Base-by-base conservation (phyloP, 495 filamentous ascomycete species). In the Lindgomyces ingoldianus region DNA sequence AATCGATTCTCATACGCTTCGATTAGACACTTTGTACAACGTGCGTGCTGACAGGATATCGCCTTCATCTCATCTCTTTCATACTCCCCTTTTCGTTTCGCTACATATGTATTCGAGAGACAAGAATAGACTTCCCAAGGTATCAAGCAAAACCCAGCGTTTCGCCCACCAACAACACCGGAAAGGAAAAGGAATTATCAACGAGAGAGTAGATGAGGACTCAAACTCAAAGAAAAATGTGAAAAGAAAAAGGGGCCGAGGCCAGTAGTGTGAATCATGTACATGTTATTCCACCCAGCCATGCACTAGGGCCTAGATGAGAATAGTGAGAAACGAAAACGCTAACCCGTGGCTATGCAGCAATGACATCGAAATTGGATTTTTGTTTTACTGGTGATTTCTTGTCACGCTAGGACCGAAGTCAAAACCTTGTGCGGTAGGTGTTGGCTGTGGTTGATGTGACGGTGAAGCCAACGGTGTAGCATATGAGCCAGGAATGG, bases 401-500 rank as follows among this genome's bases (percentile, higher is more conserved):
- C 62, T 26, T 39, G 62, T 48, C 21, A 65, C 67, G 25, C 29
- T 26, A 1, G 63, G 67, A 10, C 70, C 70, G 33, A 72, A 72
- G 27, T 72, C 70, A 24, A 72, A 72, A 11, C 69, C 69, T 21
- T 48, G 44, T 8, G 26, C 24, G 14, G 51, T 41, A 6, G 69
- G 49, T 22, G 44, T 30, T 2, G 41, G 48, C 25, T 47, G 63
- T n/a, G 59, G 58, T 0, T 60, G 49, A 26, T 55, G 36, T 39
- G 60, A 36, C 4, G 68, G 68, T 10, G 59, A 60, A 4, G 68
- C 64, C 6, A 69, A 41, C 26, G 68, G 47, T 64, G 54, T 30
- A 6, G 14, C 33, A 48, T 89, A 89, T 0, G 87, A 83, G 19
- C 85, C 84, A 0, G 87, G 87, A 62, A 89, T 88, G 4, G 86